These are phyloP conservation scores for Trichosporon asahii DNA, from an alignment of 1,284 basidiomycete genomes.

Conservation along the genomic window DNA sequence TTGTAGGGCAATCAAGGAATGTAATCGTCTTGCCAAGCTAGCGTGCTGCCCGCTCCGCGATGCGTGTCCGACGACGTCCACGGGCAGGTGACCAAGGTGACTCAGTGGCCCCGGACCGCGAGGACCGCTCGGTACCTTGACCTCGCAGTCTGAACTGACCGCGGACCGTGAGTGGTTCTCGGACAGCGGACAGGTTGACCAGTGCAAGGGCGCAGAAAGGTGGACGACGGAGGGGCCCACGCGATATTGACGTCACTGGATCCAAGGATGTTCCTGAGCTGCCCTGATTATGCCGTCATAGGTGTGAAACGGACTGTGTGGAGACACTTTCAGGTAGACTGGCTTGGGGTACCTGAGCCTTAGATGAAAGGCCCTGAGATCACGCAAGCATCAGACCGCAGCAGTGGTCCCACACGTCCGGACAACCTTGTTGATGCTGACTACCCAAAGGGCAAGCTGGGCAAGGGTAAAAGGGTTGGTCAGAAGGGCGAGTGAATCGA, in stretches of 20 bases:
- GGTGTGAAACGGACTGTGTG: constrained; percentile 1
- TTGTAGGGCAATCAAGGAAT: background rate
- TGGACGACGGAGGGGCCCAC: background rate
- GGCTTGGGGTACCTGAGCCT: background rate
- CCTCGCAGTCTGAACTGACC: background rate
- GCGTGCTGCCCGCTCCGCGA: background rate
- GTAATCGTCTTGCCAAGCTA: background rate
- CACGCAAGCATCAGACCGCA: background rate
- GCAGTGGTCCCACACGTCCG: background rate
- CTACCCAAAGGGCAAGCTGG: background rate
- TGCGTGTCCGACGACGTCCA: background rate
- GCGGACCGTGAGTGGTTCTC: too few species aligned
- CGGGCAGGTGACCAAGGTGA: background rate
- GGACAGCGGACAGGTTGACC: too few species aligned
- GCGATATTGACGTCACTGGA: background rate
- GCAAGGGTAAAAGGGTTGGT: background rate
- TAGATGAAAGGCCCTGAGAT: background rate
- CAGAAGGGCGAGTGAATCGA: constrained; percentile 3
- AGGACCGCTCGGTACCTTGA: background rate
- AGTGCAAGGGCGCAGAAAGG: too few species aligned
- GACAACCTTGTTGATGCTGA: background rate
- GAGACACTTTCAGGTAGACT: background rate
- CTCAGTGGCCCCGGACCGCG: too few species aligned
- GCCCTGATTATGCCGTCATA: background rate
- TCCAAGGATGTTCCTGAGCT: background rate